Percentiles rank a stretch among this genome's conserved stretches.
These are phyloP conservation scores for Debaryomyces coudertii DNA, from an alignment of 1,139 yeast species.

Conservation along the genomic window DNA sequence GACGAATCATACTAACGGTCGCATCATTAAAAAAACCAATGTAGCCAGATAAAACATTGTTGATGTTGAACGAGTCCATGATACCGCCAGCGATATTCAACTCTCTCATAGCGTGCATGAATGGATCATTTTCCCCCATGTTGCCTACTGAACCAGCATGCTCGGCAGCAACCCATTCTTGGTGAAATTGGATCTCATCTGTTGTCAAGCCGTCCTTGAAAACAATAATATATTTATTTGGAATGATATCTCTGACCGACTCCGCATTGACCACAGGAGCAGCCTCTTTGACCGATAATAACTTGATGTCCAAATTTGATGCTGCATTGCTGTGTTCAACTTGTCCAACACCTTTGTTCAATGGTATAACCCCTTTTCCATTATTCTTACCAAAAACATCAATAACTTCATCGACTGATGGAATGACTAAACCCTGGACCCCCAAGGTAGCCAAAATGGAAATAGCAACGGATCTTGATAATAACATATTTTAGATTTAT, in stretches of 20 bases:
- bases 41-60: slow-evolving; percentile 60
- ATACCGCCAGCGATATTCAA: slow-evolving; percentile 57
- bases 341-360: background rate
- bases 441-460: slow-evolving; percentile 60
- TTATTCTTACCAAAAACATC: slow-evolving; percentile 33
- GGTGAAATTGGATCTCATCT: slow-evolving; percentile 62
- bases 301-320: slow-evolving; percentile 1
- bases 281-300: slow-evolving; percentile 24
- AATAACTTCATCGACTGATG: slow-evolving; percentile 50
- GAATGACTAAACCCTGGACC: slow-evolving; percentile 69
- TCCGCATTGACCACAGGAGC: slow-evolving; percentile 48
- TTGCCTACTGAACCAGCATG: slow-evolving; percentile 44
- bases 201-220: slow-evolving; percentile 63
- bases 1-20: slow-evolving; percentile 70
- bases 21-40: slow-evolving; percentile 75
- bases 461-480: slow-evolving; percentile 52
- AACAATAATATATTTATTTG: slow-evolving; percentile 81
- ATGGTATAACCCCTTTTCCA: background rate
- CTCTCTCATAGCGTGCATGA: slow-evolving; percentile 41
- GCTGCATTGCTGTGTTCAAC: slow-evolving; percentile 6
- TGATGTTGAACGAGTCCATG: slow-evolving; percentile 64
- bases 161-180: slow-evolving; percentile 57
- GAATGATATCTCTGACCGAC: slow-evolving; percentile 54
- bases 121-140: slow-evolving; percentile 36
- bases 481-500: slow-evolving; percentile 36